A percentile compares a stretch with the other conserved stretches of the same genome.
Conservation (phyloP, 345 rosid genomes). For the Streptanthus diversifolius region DNA sequence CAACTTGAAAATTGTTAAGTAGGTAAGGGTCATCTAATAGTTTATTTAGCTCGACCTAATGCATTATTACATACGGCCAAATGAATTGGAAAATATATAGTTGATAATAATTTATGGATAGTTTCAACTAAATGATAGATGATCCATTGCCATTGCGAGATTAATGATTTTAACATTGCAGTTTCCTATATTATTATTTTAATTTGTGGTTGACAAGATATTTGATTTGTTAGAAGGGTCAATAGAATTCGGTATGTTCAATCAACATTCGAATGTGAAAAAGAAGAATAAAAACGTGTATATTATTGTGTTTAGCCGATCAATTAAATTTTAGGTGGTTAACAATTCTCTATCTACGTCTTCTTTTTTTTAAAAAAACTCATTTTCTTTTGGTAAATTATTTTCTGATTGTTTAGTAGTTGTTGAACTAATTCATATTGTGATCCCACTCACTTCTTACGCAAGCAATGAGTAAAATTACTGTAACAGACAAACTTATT, state of each 20-base stretch:
- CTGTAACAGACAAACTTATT: slow-evolving; percentile 29
- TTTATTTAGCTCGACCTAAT: slow-evolving; percentile 21
- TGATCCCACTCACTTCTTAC: slow-evolving; percentile 15
- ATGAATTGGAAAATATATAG: background rate
- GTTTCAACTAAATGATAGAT: background rate
- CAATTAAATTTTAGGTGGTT: background rate
- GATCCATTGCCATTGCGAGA: background rate
- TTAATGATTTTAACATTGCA: background rate
- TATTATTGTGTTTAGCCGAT: slow-evolving; percentile 1
- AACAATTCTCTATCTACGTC: background rate
- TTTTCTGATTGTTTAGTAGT: slow-evolving; percentile 18
- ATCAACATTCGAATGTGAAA: background rate
- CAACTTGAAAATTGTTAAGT: slow-evolving; percentile 9
- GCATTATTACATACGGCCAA: slow-evolving; percentile 29
- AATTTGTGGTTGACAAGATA: slow-evolving; percentile 20
- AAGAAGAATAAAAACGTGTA: background rate
- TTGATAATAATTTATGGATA: background rate
- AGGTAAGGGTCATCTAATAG: slow-evolving; percentile 13
- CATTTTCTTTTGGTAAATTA: background rate
- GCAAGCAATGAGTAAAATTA: slow-evolving; percentile 27
- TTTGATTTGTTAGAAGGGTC: slow-evolving; percentile 1
- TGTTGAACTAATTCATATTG: slow-evolving; percentile 3
- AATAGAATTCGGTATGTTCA: slow-evolving; percentile 14
- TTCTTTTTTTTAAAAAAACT: background rate
- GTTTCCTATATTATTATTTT: background rate